These are phyloP conservation scores for Halenospora varia DNA, from an alignment of 495 filamentous ascomycete genomes.

Conservation along the genomic window DNA sequence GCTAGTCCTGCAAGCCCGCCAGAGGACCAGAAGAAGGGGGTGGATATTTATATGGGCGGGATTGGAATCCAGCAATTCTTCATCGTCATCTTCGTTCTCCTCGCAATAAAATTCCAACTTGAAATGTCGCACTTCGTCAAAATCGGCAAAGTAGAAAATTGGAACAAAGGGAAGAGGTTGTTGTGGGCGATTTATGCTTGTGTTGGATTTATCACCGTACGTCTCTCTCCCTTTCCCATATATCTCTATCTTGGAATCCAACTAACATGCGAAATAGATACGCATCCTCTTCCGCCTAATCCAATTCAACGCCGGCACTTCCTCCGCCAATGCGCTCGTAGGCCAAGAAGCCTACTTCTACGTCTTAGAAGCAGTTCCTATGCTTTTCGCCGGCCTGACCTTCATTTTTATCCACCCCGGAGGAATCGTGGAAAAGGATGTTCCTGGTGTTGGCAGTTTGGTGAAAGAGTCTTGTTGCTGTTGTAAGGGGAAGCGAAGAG, in stretches of 20 bases:
- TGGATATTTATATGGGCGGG: constrained; percentile 59
- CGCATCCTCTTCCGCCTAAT: constrained; percentile 58
- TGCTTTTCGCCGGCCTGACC: constrained; percentile 45
- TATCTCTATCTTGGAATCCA: background rate
- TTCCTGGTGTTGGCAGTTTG: constrained; percentile 14
- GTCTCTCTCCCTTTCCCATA: background rate
- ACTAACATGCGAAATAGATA: constrained; percentile 25
- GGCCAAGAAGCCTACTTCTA: constrained; percentile 52
- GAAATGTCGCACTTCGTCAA: constrained; percentile 22
- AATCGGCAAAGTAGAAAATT: constrained; percentile 5
- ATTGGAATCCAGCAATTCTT: constrained; percentile 58
- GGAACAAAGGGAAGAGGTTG: constrained; percentile 37
- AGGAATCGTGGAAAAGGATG: constrained; percentile 41
- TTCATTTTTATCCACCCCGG: constrained; percentile 52
- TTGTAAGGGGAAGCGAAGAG: too few species aligned
- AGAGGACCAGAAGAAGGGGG: constrained; percentile 34
- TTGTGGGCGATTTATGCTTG: constrained; percentile 47
- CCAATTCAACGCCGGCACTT: constrained; percentile 45
- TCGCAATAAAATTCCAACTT: constrained; percentile 47
- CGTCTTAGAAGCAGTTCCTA: constrained; percentile 53
- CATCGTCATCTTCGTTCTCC: constrained; percentile 45
- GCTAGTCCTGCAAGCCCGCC: constrained; percentile 10
- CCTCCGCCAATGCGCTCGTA: constrained; percentile 36
- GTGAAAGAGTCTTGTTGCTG: constrained; percentile 22
- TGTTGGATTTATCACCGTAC: constrained; percentile 48